Base-by-base conservation (phyloP, 2,329 filamentous ascomycete genomes). In the Pseudogymnoascus sp. region DNA sequence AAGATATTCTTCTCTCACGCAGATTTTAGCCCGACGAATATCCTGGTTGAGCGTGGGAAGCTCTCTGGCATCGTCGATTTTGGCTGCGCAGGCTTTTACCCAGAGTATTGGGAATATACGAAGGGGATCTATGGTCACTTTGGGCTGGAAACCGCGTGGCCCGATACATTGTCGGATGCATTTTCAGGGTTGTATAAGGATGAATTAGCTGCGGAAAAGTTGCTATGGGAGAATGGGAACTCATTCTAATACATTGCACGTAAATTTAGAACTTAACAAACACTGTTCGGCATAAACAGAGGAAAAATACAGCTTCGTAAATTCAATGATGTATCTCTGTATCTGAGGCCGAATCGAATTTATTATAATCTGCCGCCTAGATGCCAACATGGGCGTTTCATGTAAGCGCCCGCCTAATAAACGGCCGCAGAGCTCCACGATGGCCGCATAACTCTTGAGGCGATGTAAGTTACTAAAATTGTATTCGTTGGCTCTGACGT, bases 41-140 rank as follows among this genome's bases (percentile, higher is more conserved):
- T 64, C 37, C 60, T 64, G 7, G 31, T 64, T 2, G 38, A 56
- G 12, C 12, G 14, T 12, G 63, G 60, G 25, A 53, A 40, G 11
- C 59, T 64, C 16, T 64, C 60, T 18, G 46, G 59, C 8, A 31
- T 64, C 34, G 42, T 64, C n/a, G 46, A 64, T 44, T 64, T 59
- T 21, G 44, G 34, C 8, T 64, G 59, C 37, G 63, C 60, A 4
- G 63, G 59, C 5, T 64, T 40, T 25, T 64, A 38, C 23, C 60
- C 59, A 2, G 60, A 62, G 44, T 64, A 62, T 40, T 64, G 44
- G 63, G 63, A 64, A 25, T 64, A 64, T 40, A 62, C 40, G n/a
- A 64, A 64, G 21, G 63, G 28, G 14, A 23, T 64, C 2, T 62
- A 28, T 37, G 38, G 36, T n/a, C 38, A 61, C 21, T 46, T 53